Evolutionary conservation across 108 stramenopile genomes (phyloP).

Genomic region (Skeletonema potamos): DNA sequence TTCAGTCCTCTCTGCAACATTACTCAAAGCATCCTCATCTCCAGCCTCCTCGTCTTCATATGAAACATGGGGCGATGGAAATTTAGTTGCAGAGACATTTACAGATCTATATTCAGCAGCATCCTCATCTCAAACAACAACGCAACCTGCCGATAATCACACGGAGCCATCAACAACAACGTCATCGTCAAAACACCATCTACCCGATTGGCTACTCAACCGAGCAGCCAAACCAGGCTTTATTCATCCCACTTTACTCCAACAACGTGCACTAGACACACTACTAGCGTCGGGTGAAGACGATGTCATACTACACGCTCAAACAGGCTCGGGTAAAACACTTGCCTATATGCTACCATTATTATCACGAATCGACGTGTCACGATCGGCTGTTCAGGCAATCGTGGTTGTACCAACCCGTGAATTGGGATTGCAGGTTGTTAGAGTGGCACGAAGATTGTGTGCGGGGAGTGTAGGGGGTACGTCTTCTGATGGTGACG

Average conservation of each 20-base stretch:
- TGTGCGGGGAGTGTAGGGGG: conserved; percentile 28
- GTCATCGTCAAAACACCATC: neutral
- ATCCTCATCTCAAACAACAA: no score
- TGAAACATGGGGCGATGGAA: conserved; percentile 47
- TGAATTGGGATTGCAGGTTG: conserved; percentile 94
- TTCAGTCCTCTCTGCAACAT: neutral
- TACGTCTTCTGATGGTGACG: neutral
- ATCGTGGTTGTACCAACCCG: conserved; percentile 92
- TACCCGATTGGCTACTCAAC: conserved; percentile 70
- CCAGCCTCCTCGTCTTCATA: neutral
- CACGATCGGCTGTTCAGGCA: conserved; percentile 59
- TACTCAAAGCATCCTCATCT: neutral
- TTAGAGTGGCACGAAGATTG: conserved; percentile 67
- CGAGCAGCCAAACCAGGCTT: conserved; percentile 59
- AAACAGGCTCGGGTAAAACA: conserved; percentile 84
- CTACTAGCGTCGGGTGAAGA: conserved; percentile 3
- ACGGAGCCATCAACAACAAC: no score
- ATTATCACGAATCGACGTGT: conserved; percentile 50
- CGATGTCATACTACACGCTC: conserved; percentile 75
- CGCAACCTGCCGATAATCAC: neutral
- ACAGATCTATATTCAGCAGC: conserved; percentile 47
- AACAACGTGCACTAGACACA: conserved; percentile 58
- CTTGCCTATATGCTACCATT: conserved; percentile 76
- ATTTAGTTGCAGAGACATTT: conserved; percentile 55
- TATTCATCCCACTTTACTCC: conserved; percentile 65